Percentiles rank a stretch among this genome's conserved stretches.
Evolutionary conservation across 352 stramenopile genomes (phyloP).

Genomic region (Globisporangium viniferum): DNA sequence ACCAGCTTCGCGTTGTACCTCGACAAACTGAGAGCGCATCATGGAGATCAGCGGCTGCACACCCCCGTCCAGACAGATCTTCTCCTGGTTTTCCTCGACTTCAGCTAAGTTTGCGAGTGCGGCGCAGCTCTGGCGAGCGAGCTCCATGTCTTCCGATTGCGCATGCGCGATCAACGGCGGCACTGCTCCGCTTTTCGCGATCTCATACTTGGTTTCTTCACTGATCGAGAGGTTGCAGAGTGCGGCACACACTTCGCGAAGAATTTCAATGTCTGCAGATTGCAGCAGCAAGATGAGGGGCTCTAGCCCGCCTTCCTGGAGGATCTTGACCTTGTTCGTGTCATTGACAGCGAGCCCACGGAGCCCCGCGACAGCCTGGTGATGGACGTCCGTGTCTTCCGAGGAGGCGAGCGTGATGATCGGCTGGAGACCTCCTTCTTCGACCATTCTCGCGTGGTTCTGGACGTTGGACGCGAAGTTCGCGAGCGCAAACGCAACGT

Average conservation of each 20-base stretch:
- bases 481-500: conserved; percentile 92
- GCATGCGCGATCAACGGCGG: conserved; percentile 88
- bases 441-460: conserved; percentile 93
- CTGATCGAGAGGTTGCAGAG: conserved; percentile 94
- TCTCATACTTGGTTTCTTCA: conserved; percentile 97
- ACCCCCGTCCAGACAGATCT: conserved; percentile 91
- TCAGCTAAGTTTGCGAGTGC: conserved; percentile 95
- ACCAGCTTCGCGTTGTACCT: conserved; percentile 91
- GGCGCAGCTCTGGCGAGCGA: conserved; percentile 88
- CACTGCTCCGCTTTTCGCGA: conserved; percentile 92
- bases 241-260: conserved; percentile 91
- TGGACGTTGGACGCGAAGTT: conserved; percentile 93
- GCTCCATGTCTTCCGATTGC: conserved; percentile 91
- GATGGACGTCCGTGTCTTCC: conserved; percentile 91
- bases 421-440: conserved; percentile 94
- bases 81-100: conserved; percentile 93
- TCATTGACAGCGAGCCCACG: conserved; percentile 90
- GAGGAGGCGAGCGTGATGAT: conserved; percentile 93
- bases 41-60: conserved; percentile 90
- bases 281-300: conserved; percentile 89
- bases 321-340: conserved; percentile 95
- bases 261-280: conserved; percentile 90
- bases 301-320: conserved; percentile 95
- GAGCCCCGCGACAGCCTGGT: conserved; percentile 92
- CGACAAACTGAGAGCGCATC: conserved; percentile 95